Evolutionary conservation across 2,329 filamentous ascomycete genomes (phyloP).

Genomic region (Beauveria sp.): DNA sequence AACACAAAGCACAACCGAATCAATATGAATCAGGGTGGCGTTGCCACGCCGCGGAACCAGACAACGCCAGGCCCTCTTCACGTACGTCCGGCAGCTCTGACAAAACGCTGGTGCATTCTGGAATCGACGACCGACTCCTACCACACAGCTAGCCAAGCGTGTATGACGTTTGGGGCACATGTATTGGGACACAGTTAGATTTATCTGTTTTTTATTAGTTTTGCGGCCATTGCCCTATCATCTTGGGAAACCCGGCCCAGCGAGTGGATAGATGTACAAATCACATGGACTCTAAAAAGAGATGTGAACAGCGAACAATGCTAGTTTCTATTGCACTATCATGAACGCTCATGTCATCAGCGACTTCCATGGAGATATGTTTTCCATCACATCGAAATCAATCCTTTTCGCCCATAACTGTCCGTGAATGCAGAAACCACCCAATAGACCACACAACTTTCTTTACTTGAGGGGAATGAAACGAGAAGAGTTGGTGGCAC

Average conservation of each 20-base stretch:
- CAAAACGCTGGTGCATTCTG: background rate
- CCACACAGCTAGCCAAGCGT: background rate
- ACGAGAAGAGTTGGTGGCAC: slow-evolving; percentile 99
- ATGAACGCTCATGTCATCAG: slow-evolving; percentile 38
- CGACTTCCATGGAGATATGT: slow-evolving; percentile 35
- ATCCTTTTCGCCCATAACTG: slow-evolving; percentile 49
- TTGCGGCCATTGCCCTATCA: slow-evolving; percentile 10
- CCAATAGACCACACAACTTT: slow-evolving; percentile 37
- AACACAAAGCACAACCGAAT: background rate
- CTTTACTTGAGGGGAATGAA: slow-evolving; percentile 99
- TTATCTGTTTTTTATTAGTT: slow-evolving; percentile 15
- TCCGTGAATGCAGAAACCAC: slow-evolving; percentile 53
- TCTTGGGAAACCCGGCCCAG: background rate
- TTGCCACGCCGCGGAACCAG: background rate
- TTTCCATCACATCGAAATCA: slow-evolving; percentile 44
- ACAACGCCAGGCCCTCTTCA: background rate
- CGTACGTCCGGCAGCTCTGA: too few species aligned
- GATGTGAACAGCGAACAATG: slow-evolving; percentile 25
- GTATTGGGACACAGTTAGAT: slow-evolving; percentile 2
- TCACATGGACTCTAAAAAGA: background rate
- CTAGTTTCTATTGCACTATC: slow-evolving; percentile 35
- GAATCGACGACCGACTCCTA: background rate
- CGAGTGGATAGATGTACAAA: background rate
- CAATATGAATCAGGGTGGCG: background rate
- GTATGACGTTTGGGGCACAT: background rate